A percentile compares a stretch with the other conserved stretches of the same genome.
phyloP scores from a whole-genome alignment of 2,329 filamentous ascomycete species.

The Botrytis hyacinthi region DNA sequence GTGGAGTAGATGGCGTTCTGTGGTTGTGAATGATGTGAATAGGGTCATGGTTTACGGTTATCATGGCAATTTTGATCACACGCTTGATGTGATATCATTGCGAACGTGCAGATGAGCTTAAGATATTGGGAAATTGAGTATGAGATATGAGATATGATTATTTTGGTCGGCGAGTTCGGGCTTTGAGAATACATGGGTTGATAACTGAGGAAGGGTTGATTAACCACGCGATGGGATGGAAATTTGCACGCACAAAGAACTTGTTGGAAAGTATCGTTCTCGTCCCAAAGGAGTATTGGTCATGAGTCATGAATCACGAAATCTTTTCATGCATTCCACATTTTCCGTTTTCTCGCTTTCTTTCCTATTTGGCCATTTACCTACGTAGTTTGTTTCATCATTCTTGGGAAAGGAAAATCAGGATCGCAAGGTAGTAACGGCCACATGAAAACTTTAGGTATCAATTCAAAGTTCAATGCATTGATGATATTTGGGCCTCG shows the following conservation, averaged over 20 bases:
- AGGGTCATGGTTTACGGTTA: background rate
- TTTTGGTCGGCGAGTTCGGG: background rate
- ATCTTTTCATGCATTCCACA: background rate
- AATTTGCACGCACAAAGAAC: background rate
- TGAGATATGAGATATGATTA: background rate
- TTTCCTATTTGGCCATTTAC: background rate
- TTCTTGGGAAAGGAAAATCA: background rate
- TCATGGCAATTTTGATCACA: background rate
- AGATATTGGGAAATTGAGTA: background rate
- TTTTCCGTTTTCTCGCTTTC: background rate
- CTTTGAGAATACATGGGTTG: background rate
- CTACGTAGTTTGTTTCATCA: background rate
- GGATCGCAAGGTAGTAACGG: slow-evolving; percentile 9
- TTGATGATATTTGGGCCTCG: background rate
- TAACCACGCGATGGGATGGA: background rate
- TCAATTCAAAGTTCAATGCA: background rate
- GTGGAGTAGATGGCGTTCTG: background rate
- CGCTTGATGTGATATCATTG: background rate
- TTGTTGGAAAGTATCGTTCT: slow-evolving; percentile 6
- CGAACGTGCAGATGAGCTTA: background rate
- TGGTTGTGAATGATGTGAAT: background rate
- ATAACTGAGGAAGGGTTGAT: background rate
- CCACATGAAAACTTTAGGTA: background rate
- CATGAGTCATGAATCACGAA: background rate
- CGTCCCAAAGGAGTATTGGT: background rate